Evolutionary conservation across 108 stramenopile species (phyloP).

Genomic region (Conticribra guillardii): DNA sequence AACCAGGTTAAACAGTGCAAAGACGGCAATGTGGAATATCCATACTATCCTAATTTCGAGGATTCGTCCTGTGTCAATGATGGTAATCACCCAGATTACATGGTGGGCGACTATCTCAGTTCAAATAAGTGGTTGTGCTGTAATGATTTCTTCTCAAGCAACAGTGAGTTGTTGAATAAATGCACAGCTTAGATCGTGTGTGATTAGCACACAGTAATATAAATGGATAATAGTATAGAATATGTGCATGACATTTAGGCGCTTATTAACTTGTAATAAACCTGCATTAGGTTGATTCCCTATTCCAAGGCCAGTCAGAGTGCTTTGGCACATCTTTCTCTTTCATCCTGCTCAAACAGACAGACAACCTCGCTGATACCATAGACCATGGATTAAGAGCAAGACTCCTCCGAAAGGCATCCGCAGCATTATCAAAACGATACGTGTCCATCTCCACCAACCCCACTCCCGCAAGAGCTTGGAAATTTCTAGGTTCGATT

Average conservation of each 20-base stretch:
- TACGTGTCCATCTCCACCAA: conserved; percentile 67
- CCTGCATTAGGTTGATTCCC: background rate
- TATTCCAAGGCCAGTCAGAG: background rate
- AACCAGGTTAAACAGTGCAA: background rate
- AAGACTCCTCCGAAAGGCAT: conserved; percentile 66
- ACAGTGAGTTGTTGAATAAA: background rate
- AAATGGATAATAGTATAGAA: too few relatives aligned
- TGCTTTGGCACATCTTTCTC: background rate
- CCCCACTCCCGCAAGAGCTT: conserved; percentile 76
- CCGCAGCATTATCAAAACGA: conserved; percentile 45
- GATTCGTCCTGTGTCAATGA: conserved; percentile 17
- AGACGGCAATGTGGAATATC: background rate
- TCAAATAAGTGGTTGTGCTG: conserved; percentile 18
- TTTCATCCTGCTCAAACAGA: conserved; percentile 36
- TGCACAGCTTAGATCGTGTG: background rate
- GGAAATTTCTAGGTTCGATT: conserved; percentile 62
- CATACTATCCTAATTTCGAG: conserved; percentile 30
- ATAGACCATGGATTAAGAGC: conserved; percentile 73
- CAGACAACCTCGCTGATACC: conserved; percentile 62
- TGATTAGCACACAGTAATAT: too few relatives aligned
- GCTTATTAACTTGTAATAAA: too few relatives aligned
- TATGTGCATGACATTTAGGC: too few relatives aligned
- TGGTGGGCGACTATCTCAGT: conserved; percentile 22
- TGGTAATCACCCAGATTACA: conserved; percentile 24
- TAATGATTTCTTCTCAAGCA: conserved; percentile 12